phyloP scores from a whole-genome alignment of 495 filamentous ascomycete genomes.

The Neurospora terricola region DNA sequence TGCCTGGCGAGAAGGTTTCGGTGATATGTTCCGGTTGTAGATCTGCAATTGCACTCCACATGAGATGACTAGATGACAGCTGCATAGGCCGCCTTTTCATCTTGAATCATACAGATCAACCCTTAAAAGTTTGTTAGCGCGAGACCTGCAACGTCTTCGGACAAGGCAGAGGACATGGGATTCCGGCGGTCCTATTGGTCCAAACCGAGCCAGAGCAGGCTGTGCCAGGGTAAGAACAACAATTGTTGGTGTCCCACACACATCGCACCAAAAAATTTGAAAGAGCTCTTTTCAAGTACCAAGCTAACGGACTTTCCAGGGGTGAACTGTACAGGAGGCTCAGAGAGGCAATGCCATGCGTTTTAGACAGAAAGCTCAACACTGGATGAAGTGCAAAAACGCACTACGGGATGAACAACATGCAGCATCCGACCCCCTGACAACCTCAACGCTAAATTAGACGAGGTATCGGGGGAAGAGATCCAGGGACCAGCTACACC shows the following conservation, averaged over 20 bases:
- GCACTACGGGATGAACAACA: neutral
- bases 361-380: neutral
- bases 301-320: too few relatives aligned
- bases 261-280: too few relatives aligned
- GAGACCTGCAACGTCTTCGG: neutral
- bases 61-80: neutral
- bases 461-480: neutral
- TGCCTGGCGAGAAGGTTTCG: neutral
- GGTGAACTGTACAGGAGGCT: neutral
- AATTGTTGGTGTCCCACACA: too few relatives aligned
- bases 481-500: neutral
- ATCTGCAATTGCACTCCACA: neutral
- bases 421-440: neutral
- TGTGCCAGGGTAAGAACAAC: too few relatives aligned
- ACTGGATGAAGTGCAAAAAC: neutral
- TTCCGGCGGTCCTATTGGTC: neutral
- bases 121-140: neutral
- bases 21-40: neutral
- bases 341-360: neutral
- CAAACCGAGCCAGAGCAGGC: neutral
- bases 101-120: neutral
- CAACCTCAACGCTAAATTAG: neutral
- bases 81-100: neutral
- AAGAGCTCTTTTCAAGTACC: too few relatives aligned
- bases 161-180: neutral